Base-by-base conservation (phyloP, 2,329 filamentous ascomycete species). In the Passalora sequoiae region DNA sequence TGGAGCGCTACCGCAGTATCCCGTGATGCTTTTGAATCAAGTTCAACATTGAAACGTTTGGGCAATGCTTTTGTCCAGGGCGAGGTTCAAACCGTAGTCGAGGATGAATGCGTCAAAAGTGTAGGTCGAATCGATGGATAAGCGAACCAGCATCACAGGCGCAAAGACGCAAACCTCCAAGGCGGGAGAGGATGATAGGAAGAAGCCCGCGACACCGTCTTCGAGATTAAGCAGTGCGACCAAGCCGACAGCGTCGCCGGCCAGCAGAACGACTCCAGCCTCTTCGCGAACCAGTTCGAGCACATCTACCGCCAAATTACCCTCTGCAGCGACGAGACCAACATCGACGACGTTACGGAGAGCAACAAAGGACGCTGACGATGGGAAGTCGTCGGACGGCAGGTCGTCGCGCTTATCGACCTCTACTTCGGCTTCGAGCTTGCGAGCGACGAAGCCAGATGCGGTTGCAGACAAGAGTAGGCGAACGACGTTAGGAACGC, bases 381-480 rank as follows among this genome's bases (percentile, higher is more conserved):
- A 42, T 16, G 33, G 31, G 16, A 44, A 54, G 42, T 19, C 36
- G 20, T 36, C 49, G 32, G 31, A 25, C 28, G 16, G 24, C 28
- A 47, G 36, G 49, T 35, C 17, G 39, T 36, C 46, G 8, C 32
- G 43, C 17, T 24, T 38, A 15, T 13, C 29, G 16, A 47, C 50
- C 10, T 28, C 46, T 5, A 46, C 47, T 12, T 21, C 49, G 21
- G 35, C 49, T 10, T 30, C 47, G 16, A 31, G 32, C 20, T 22
- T 46, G n/a, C 47, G 50, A 27, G 29, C 50, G 10, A 19, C 46
- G 4, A 43, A 40, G 17, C 38, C 38, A 8, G 48, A 48, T 12
- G 27, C 40, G 15, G 27, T 7, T 10, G 32, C 40, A 20, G 33
- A 37, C n/a, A 38, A 31, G 19, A 38, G 40, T 7, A 25, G 45